These are phyloP conservation scores for Leccinum subgranulosum DNA, from an alignment of 768 basidiomycete species.

Conservation along the genomic window DNA sequence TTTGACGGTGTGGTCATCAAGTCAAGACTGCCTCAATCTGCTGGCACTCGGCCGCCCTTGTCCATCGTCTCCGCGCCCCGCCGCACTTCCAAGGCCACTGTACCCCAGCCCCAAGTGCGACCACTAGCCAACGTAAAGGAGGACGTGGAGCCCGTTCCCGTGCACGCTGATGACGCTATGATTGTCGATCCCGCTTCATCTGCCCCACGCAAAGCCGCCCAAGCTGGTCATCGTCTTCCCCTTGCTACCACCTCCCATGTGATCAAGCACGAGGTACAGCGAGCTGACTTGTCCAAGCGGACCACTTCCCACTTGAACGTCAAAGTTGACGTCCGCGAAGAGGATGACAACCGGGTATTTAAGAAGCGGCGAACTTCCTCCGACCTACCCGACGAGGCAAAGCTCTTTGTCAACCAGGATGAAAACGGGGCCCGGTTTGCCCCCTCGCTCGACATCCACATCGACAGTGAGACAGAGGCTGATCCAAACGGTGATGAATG, in stretches of 20 bases:
- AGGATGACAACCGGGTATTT: conserved; percentile 54
- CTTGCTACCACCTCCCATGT: conserved; percentile 10
- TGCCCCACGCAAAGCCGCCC: conserved; percentile 1
- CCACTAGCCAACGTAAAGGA: conserved; percentile 31
- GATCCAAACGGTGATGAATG: conserved; percentile 67
- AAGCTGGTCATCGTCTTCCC: conserved; percentile 32
- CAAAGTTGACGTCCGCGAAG: conserved; percentile 42
- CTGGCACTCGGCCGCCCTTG: conserved; percentile 48
- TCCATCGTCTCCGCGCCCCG: conserved; percentile 48
- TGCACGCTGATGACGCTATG: conserved; percentile 51
- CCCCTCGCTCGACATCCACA: conserved; percentile 39
- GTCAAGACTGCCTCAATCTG: conserved; percentile 34
- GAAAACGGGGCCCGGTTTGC: conserved; percentile 32
- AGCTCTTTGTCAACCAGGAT: conserved; percentile 43
- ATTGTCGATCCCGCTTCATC: conserved; percentile 43
- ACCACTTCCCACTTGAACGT: conserved; percentile 33
- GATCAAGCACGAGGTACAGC: conserved; percentile 29
- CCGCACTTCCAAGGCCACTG: conserved; percentile 33
- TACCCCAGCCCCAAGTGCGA: conserved; percentile 17
- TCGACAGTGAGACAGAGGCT: conserved; percentile 54
- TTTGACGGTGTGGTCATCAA: conserved; percentile 67
- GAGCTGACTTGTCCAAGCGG: conserved; percentile 26
- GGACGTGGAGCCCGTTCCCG: conserved; percentile 12
- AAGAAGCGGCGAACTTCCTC: conserved; percentile 81
- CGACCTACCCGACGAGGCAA: conserved; percentile 45